Evolutionary conservation across 1,284 basidiomycete genomes (phyloP).

Genomic region (Boletus mariae): DNA sequence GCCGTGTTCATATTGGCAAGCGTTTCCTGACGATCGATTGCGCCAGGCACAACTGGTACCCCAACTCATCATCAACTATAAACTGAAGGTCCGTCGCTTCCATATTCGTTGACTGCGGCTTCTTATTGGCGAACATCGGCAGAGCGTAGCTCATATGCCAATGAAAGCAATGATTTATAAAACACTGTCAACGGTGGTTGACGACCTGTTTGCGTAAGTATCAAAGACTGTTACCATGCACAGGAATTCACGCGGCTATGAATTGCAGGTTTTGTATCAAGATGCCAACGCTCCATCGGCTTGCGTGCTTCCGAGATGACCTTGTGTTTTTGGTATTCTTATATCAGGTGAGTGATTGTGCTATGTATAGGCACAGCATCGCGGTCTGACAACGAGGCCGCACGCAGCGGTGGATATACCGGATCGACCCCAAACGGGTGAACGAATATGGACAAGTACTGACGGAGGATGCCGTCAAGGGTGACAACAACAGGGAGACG

Average conservation of each 20-base stretch:
- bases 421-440: slow-evolving; percentile 86
- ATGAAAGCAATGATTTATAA: slow-evolving; percentile 98
- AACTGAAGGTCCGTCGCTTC: slow-evolving; percentile 69
- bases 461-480: slow-evolving; percentile 46
- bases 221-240: slow-evolving; percentile 16
- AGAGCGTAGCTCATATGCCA: slow-evolving; percentile 90
- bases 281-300: slow-evolving; percentile 91
- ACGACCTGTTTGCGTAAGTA: slow-evolving; percentile 86
- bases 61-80: slow-evolving; percentile 94
- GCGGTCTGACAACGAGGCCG: slow-evolving; percentile 12
- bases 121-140: slow-evolving; percentile 21
- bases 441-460: slow-evolving; percentile 95
- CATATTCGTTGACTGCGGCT: slow-evolving; percentile 13
- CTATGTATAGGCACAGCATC: slow-evolving; percentile 14
- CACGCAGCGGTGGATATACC: slow-evolving; percentile 87
- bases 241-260: slow-evolving; percentile 14
- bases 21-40: slow-evolving; percentile 19
- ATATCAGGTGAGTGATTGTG: slow-evolving; percentile 64
- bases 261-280: slow-evolving; percentile 81
- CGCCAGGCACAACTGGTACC: slow-evolving; percentile 82
- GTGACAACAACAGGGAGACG: slow-evolving; percentile 39
- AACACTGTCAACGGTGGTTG: slow-evolving; percentile 84
- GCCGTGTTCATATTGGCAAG: slow-evolving; percentile 1
- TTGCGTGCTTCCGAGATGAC: slow-evolving; percentile 90
- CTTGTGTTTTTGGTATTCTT: slow-evolving; percentile 85